Base-by-base conservation (phyloP, 2,329 filamentous ascomycete genomes). In the Epichloe glyceriae region DNA sequence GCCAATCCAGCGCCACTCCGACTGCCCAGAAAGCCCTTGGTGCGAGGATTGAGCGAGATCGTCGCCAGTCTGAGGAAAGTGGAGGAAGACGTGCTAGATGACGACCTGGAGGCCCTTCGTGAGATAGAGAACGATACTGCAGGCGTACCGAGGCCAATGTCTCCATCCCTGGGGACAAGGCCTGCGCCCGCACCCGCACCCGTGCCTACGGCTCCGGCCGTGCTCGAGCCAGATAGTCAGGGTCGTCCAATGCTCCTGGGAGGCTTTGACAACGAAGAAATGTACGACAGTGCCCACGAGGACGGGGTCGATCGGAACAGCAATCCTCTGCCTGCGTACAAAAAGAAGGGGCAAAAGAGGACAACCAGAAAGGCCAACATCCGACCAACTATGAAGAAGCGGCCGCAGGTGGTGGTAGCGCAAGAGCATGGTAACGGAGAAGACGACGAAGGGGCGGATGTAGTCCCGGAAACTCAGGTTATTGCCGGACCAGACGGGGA, bases 261-360 rank as follows among this genome's bases (percentile, higher is more conserved):
- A 39, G 80, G 76, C 0, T 85, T 84, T 46, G 82, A 85, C 52
- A 79, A 85, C 51, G 81, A 83, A 58, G 73, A 60, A 7, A 58
- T 72, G 53, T 77, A 79, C 58, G 80, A 83, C 61, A 77, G 75
- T 54, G 66, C 69, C 1, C 69, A 68, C 3, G 74, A 78, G n/a
- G 74, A 76, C 38, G 67, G 71, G 0, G 61, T 75, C 12, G 78
- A 71, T 49, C 71, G 70, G n/a, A 69, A 80, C 58, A 80, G 80
- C 2, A 72, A 77, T 54, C 81, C 81, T 2, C 63, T 81, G 38
- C 78, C 74, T 50, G 67, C 79, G 1, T 91, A 78, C 72, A 91
- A 90, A 73, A 93, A 93, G 76, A 87, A 86, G 70, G 86, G 86
- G 0, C 78, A 86, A 63, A 93, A 93, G 71, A 75, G 87, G 54